phyloP scores from a whole-genome alignment of 495 filamentous ascomycete genomes.

The Penicillium atrosanguineum region DNA sequence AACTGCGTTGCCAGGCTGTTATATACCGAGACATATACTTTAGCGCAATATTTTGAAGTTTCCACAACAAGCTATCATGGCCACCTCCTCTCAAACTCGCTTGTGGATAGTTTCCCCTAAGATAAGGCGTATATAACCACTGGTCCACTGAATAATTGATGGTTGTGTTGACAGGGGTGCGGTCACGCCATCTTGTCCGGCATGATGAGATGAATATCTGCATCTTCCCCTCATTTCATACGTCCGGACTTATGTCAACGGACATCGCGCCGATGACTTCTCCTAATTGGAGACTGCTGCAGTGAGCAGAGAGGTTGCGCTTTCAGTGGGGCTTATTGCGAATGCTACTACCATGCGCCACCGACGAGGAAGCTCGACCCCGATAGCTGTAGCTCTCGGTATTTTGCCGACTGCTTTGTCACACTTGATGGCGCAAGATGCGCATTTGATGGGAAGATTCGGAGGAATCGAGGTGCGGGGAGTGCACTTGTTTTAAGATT shows the following conservation, averaged over 20 bases:
- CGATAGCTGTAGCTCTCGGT: background rate
- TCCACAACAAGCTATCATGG: no score
- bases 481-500: background rate
- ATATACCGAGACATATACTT: no score
- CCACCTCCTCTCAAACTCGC: no score
- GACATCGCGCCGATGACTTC: background rate
- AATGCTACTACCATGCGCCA: constrained; percentile 5
- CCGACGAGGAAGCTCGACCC: background rate
- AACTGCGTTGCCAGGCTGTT: no score
- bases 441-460: constrained; percentile 7
- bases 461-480: background rate
- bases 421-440: constrained; percentile 18
- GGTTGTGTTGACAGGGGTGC: background rate
- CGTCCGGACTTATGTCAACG: background rate
- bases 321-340: constrained; percentile 26
- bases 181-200: constrained; percentile 24
- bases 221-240: background rate
- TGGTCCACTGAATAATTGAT: no score
- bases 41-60: no score
- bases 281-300: background rate
- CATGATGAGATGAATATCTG: constrained; percentile 22
- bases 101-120: no score
- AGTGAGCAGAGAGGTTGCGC: constrained; percentile 7
- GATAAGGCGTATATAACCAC: no score
- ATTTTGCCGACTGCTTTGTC: constrained; percentile 1